Percentiles rank a stretch among this genome's conserved stretches.
Conservation (phyloP, 495 filamentous ascomycete genomes). For the Aspergillus steynii region DNA sequence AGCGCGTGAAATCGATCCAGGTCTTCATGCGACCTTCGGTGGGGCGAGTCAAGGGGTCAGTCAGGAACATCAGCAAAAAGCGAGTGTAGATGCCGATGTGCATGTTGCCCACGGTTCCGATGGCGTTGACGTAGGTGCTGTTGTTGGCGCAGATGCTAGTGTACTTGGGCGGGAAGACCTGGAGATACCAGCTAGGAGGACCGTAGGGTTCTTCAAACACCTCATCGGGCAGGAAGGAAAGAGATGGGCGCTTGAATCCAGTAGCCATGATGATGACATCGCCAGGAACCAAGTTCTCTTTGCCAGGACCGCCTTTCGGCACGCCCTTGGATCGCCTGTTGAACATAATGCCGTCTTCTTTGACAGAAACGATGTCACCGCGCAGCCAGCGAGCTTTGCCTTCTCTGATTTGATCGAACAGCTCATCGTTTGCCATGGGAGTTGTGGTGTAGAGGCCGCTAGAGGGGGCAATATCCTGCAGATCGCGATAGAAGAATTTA, state of each 20-base stretch:
- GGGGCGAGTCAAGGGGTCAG: conserved; percentile 73
- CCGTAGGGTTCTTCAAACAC: conserved; percentile 69
- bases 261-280: conserved; percentile 86
- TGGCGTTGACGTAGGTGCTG: conserved; percentile 79
- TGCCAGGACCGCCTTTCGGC: conserved; percentile 69
- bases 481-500: conserved; percentile 82
- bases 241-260: conserved; percentile 70
- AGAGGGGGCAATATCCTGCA: conserved; percentile 72
- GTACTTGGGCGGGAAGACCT: conserved; percentile 68
- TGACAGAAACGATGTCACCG: conserved; percentile 71
- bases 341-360: conserved; percentile 64
- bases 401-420: conserved; percentile 74
- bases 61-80: conserved; percentile 81
- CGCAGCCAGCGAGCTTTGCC: conserved; percentile 78
- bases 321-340: conserved; percentile 72
- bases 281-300: conserved; percentile 58
- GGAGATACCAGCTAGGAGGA: conserved; percentile 85
- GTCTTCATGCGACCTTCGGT: conserved; percentile 72
- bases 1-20: conserved; percentile 84
- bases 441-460: conserved; percentile 74
- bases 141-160: conserved; percentile 75
- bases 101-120: conserved; percentile 79
- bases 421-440: conserved; percentile 82
- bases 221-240: conserved; percentile 70
- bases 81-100: conserved; percentile 89